phyloP scores from a whole-genome alignment of 2,329 filamentous ascomycete species.

The Erysiphe neolycopersici region DNA sequence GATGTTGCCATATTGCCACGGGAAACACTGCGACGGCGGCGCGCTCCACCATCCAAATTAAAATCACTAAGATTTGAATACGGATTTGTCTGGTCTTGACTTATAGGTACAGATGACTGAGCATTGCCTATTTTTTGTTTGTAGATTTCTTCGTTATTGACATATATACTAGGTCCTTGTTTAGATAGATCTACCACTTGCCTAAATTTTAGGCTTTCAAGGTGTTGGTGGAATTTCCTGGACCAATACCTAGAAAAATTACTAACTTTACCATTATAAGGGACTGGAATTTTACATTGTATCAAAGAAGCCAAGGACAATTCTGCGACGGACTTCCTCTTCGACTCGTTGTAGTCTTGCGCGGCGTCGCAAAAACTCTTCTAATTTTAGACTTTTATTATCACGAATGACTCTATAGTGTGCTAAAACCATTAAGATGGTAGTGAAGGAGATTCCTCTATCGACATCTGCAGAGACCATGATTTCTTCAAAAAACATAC shows the following conservation, averaged over 20 bases:
- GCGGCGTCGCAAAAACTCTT: conserved; percentile 79
- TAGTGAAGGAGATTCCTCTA: conserved; percentile 71
- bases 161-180: conserved; percentile 66
- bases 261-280: conserved; percentile 5
- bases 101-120: conserved; percentile 7
- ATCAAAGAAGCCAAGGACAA: conserved; percentile 87
- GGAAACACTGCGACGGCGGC: conserved; percentile 4
- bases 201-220: conserved; percentile 44
- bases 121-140: background rate
- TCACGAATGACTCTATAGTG: conserved; percentile 98
- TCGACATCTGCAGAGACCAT: conserved; percentile 79
- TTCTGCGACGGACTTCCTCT: conserved; percentile 70
- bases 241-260: conserved; percentile 40
- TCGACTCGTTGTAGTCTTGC: conserved; percentile 81
- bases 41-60: conserved; percentile 9
- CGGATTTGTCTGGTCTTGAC: conserved; percentile 5
- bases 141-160: conserved; percentile 41
- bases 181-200: conserved; percentile 30
- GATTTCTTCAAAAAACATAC: conserved; percentile 92
- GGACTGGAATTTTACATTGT: conserved; percentile 32
- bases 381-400: conserved; percentile 79
- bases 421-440: conserved; percentile 79
- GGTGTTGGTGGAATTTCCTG: conserved; percentile 49
- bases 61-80: conserved; percentile 8
- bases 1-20: conserved; percentile 1